Percentiles rank a stretch among this genome's conserved stretches.
Conservation (phyloP, 2,329 filamentous ascomycete species). For the Trichoderma semiorbis region DNA sequence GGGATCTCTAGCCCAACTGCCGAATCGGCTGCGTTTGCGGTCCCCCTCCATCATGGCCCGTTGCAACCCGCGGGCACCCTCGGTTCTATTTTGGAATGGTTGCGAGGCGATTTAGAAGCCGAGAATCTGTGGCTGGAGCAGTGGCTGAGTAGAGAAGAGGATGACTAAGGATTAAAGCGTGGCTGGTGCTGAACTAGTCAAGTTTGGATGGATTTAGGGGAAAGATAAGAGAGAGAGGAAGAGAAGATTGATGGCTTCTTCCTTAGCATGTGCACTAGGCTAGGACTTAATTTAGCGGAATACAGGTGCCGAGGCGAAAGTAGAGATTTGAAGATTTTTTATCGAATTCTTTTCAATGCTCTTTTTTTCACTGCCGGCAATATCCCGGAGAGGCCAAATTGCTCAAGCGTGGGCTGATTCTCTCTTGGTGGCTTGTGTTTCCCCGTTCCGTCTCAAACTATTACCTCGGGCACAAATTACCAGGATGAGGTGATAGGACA, state of each 20-base stretch:
- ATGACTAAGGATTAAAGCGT: not conserved
- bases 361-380: not conserved
- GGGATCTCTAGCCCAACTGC: constrained; percentile 10
- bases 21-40: constrained; percentile 14
- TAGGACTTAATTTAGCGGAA: not conserved
- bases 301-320: not conserved
- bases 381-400: not conserved
- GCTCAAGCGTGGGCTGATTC: not conserved
- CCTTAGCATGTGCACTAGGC: not conserved
- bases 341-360: not conserved
- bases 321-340: not conserved
- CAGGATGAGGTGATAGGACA: not conserved
- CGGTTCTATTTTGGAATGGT: constrained; percentile 5
- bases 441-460: not conserved
- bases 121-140: not conserved
- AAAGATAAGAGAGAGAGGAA: not conserved
- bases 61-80: constrained; percentile 12
- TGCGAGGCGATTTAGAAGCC: not conserved
- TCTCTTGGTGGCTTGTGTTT: not conserved
- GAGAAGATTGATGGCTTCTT: not conserved
- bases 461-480: not conserved
- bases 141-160: not conserved
- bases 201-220: not conserved
- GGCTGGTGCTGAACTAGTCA: not conserved
- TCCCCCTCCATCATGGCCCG: constrained; percentile 8